phyloP scores from a whole-genome alignment of 2,329 filamentous ascomycete genomes.

The Exophiala sp. region DNA sequence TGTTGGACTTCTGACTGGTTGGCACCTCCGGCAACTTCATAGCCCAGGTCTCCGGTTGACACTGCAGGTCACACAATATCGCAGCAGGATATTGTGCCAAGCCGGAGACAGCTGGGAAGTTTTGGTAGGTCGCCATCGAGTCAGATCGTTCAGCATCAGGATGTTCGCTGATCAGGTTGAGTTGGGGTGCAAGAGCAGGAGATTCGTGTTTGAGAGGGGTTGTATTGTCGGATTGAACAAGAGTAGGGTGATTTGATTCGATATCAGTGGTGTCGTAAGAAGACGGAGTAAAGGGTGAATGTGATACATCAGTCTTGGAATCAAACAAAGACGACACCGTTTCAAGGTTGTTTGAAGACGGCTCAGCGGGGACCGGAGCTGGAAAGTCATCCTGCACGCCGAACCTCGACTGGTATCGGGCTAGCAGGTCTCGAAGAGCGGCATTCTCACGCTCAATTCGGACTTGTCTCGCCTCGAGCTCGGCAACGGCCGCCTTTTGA shows the following conservation, averaged over 20 bases:
- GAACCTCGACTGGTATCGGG: conserved; percentile 50
- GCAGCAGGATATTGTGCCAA: conserved; percentile 99
- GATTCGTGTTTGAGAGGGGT: conserved; percentile 24
- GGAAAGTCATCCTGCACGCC: conserved; percentile 27
- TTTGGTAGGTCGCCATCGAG: conserved; percentile 28
- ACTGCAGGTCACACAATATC: conserved; percentile 99
- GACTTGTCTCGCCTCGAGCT: conserved; percentile 61
- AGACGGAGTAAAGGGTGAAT: conserved; percentile 34
- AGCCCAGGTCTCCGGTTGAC: conserved; percentile 71
- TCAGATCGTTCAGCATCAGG: conserved; percentile 40
- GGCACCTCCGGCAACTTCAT: conserved; percentile 42
- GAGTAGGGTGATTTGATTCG: conserved; percentile 30
- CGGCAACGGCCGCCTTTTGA: conserved; percentile 83
- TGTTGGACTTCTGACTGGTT: conserved; percentile 36
- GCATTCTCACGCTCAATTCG: conserved; percentile 65
- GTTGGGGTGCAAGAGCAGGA: conserved; percentile 24
- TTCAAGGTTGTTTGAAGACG: conserved; percentile 13
- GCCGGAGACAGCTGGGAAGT: conserved; percentile 53
- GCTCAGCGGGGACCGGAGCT: conserved; percentile 7
- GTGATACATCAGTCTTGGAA: conserved; percentile 35
- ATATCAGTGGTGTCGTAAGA: conserved; percentile 43
- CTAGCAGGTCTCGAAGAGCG: conserved; percentile 59
- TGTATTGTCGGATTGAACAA: conserved; percentile 31
- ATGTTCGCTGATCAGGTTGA: conserved; percentile 29
- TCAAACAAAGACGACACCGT: conserved; percentile 31